Evolutionary conservation across 768 basidiomycete genomes (phyloP).

Genomic region (Mycena kentingensis): DNA sequence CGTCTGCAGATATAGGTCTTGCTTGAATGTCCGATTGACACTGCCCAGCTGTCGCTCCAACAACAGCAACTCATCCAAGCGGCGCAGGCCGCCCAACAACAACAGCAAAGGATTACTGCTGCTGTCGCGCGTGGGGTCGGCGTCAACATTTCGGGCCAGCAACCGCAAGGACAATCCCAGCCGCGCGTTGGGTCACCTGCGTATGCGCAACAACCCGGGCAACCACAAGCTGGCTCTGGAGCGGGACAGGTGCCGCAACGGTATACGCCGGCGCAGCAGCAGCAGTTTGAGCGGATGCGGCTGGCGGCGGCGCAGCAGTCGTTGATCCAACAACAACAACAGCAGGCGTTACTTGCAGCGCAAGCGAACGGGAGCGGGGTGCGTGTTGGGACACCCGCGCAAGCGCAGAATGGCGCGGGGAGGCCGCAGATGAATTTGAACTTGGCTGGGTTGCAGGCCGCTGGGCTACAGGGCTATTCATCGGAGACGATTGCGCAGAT

Average conservation of each 20-base stretch:
- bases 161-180: too few species aligned
- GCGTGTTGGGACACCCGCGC: constrained; percentile 17
- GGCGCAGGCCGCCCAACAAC: constrained; percentile 32
- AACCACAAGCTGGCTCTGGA: too few species aligned
- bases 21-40: constrained; percentile 26
- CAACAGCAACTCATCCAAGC: constrained; percentile 32
- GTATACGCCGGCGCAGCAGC: too few species aligned
- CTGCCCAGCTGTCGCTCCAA: constrained; percentile 5
- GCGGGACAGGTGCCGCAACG: too few species aligned
- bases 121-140: background rate
- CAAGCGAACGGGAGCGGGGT: background rate
- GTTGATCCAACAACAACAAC: background rate
- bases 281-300: background rate
- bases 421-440: constrained; percentile 10
- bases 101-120: background rate
- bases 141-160: background rate
- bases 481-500: constrained; percentile 14
- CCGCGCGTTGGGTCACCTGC: background rate
- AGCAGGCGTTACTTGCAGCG: background rate
- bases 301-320: background rate
- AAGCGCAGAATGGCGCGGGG: background rate
- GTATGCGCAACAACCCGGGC: background rate
- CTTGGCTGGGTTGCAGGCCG: constrained; percentile 2
- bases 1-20: background rate
- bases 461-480: constrained; percentile 9